These are phyloP conservation scores for Sarocladium brachiariae DNA, from an alignment of 2,329 filamentous ascomycete genomes.

Conservation along the genomic window DNA sequence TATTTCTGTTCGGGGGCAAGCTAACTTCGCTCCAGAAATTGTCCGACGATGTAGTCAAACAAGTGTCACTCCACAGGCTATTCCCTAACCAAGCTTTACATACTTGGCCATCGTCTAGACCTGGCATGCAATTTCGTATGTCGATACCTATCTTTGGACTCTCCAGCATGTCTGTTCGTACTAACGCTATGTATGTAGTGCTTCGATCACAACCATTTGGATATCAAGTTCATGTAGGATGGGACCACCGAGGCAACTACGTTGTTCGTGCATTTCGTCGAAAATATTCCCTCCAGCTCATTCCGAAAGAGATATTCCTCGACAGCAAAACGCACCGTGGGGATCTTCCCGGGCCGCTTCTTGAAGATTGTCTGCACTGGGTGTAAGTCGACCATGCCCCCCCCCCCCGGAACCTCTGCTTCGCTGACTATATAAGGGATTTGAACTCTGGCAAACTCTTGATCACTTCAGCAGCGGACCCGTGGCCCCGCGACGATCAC, in stretches of 20 bases:
- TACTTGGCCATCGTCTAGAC: neutral
- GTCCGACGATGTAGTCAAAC: neutral
- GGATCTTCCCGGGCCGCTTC: slow-evolving; percentile 45
- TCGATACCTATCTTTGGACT: no score
- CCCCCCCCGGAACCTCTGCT: slow-evolving; percentile 29
- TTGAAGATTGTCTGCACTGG: slow-evolving; percentile 53
- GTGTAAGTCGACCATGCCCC: slow-evolving; percentile 49
- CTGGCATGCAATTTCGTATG: neutral
- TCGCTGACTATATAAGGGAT: neutral
- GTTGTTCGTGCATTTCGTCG: neutral
- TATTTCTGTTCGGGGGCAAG: neutral
- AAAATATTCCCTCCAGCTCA: neutral
- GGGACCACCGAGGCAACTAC: neutral
- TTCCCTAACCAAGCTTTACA: neutral
- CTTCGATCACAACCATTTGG: slow-evolving; percentile 32
- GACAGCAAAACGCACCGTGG: slow-evolving; percentile 20
- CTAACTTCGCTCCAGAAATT: neutral
- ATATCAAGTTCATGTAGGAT: slow-evolving; percentile 37
- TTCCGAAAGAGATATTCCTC: slow-evolving; percentile 16
- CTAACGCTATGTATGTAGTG: no score
- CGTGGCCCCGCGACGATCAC: slow-evolving; percentile 11
- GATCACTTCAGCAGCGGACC: slow-evolving; percentile 20
- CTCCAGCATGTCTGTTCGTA: no score
- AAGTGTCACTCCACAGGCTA: neutral
- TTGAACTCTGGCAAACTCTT: slow-evolving; percentile 21